Percentiles rank a stretch among this genome's conserved stretches.
phyloP scores from a whole-genome alignment of 2,329 filamentous ascomycete species.

The Colletotrichum sp. region DNA sequence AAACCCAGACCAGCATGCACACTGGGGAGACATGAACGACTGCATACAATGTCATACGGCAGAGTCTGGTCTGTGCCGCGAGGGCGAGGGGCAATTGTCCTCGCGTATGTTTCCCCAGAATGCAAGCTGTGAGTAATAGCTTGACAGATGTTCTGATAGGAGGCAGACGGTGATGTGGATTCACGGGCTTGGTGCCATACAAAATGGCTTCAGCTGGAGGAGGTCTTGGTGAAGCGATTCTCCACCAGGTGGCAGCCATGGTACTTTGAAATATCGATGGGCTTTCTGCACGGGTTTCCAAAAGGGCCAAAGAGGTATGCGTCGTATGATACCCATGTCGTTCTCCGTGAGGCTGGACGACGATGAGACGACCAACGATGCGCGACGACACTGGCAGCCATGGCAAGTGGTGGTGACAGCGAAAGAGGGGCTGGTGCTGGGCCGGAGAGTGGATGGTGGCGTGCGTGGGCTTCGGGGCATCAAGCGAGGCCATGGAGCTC shows the following conservation, averaged over 20 bases:
- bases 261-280: conserved; percentile 7
- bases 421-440: not conserved
- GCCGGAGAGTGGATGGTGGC: not conserved
- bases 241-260: conserved; percentile 1
- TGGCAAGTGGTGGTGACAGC: not conserved
- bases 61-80: not conserved
- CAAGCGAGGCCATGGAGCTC: conserved; percentile 8
- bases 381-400: not conserved
- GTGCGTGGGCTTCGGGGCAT: not conserved
- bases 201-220: not conserved
- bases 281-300: conserved; percentile 5
- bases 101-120: not conserved
- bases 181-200: not conserved
- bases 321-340: conserved; percentile 16
- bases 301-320: not conserved
- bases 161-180: not conserved
- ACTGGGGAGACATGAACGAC: not conserved
- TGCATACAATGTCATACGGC: not conserved
- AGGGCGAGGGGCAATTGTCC: not conserved
- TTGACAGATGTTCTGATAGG: conserved; percentile 4
- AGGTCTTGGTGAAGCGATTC: conserved; percentile 5
- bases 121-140: conserved; percentile 17
- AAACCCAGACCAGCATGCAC: not conserved
- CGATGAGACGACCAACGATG: not conserved
- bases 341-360: not conserved